Percentiles rank a stretch among this genome's conserved stretches.
Evolutionary conservation across 306 rosid genomes (phyloP).

Genomic region (Prunus dulcis): DNA sequence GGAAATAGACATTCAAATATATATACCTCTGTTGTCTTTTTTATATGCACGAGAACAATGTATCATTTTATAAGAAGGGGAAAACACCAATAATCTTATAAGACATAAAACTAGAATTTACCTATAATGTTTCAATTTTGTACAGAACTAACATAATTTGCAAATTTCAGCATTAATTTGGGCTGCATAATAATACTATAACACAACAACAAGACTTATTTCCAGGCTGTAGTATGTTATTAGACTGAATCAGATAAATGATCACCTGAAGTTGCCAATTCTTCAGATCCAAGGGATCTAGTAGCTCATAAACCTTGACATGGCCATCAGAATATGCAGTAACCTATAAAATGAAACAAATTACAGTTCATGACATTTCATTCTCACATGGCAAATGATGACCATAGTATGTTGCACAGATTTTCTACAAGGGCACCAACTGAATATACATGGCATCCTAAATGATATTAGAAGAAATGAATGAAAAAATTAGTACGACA

Average conservation of each 20-base stretch:
- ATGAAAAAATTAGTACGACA: neutral
- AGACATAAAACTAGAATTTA: neutral
- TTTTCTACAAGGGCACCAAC: neutral
- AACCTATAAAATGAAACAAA: neutral
- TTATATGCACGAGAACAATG: neutral
- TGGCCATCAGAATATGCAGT: constrained; percentile 1
- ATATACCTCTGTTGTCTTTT: too few relatives aligned
- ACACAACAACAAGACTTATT: neutral
- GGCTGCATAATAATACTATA: neutral
- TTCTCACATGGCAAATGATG: neutral
- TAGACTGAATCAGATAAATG: too few relatives aligned
- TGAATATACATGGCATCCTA: neutral
- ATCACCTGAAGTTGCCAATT: too few relatives aligned
- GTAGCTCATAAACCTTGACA: constrained; percentile 39
- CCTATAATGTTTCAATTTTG: neutral
- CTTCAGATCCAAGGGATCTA: constrained; percentile 62
- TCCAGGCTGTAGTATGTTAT: too few relatives aligned
- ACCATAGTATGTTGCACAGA: neutral
- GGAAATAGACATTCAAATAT: neutral
- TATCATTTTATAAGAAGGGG: neutral
- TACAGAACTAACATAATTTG: neutral
- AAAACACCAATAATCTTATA: neutral
- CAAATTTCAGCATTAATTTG: neutral
- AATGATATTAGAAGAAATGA: constrained; percentile 26
- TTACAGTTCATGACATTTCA: neutral